A percentile compares a stretch with the other conserved stretches of the same genome.
These are phyloP conservation scores for Apiospora phragmitis DNA, from an alignment of 2,329 filamentous ascomycete species.

Conservation along the genomic window DNA sequence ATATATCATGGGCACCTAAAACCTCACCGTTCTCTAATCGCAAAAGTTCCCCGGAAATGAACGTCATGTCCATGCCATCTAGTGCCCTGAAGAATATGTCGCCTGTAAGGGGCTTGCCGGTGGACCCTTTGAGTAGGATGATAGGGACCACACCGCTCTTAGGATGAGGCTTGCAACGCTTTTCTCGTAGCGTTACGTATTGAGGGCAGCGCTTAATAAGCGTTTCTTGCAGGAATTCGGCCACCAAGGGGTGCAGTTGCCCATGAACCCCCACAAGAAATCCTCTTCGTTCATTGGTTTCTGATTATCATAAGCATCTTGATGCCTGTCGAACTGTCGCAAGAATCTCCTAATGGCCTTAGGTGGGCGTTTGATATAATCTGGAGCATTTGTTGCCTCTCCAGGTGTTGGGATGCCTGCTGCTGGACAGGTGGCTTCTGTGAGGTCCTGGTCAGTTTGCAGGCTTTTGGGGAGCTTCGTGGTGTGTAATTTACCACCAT, in stretches of 20 bases:
- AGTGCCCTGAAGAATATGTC: background rate
- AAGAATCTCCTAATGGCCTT: background rate
- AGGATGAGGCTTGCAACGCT: background rate
- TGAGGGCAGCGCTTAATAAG: background rate
- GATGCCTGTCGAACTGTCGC: background rate
- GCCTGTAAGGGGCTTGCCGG: background rate
- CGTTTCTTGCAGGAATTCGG: background rate
- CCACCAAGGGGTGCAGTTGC: background rate
- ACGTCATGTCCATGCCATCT: background rate
- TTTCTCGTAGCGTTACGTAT: background rate
- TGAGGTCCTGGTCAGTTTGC: background rate
- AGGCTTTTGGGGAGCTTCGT: background rate
- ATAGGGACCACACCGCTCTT: background rate
- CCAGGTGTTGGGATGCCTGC: background rate
- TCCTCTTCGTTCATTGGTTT: background rate
- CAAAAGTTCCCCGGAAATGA: background rate
- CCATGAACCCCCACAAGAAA: background rate
- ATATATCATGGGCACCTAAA: background rate
- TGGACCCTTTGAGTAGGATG: background rate
- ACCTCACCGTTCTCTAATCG: background rate
- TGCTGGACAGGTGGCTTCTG: background rate
- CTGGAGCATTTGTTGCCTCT: background rate
- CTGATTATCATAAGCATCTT: background rate
- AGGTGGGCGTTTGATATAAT: background rate
- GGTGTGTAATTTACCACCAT: background rate